Base-by-base conservation (phyloP, 2,329 filamentous ascomycete species). In the Aureobasidium sp. region DNA sequence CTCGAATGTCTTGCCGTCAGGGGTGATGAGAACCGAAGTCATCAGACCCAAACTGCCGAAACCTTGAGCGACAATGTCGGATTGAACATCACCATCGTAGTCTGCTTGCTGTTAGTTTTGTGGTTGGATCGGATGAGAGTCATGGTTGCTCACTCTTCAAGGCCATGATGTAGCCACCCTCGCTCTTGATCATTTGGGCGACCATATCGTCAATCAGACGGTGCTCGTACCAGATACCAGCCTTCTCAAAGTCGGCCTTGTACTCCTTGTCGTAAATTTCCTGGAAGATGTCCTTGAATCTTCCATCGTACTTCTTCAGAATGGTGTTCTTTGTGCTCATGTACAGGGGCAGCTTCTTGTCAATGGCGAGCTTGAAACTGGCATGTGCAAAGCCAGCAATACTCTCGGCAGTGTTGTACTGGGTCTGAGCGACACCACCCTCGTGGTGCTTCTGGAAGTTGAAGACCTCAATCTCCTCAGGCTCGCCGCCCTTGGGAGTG, bases 321-420 rank as follows among this genome's bases (percentile, higher is more conserved):
- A 99, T 99, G 70, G 94, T 99, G 84, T 97, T 97, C 88, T 99
- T 99, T 78, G 94, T 99, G 84, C 91, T 96, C 93, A 97, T 95
- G 83, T 97, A 99, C 72, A 99, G 82, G n/a, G 94, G 94, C 68
- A 96, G 81, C 66, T 82, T 82, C 84, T 96, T 94, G 77, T 85
- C 82, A 50, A 97, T 80, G 37, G 94, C 93, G 69, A 97, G 85
- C 86, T 97, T 96, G 86, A 99, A 97, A 69, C 87, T 92, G 66
- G 94, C 89, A 75, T 97, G 94, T 63, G 94, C 94, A 72, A 99
- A 99, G 65, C 94, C 94, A 61, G 82, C 80, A 77, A 99, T 99
- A 73, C 89, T 94, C 76, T 97, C 94, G 72, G 94, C 87, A 29
- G 94, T 97, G 85, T 99, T 99, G 84, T 97, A 99, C 82, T 96